Base-by-base conservation (phyloP, 345 rosid species). In the Tarenaya hassleriana region DNA sequence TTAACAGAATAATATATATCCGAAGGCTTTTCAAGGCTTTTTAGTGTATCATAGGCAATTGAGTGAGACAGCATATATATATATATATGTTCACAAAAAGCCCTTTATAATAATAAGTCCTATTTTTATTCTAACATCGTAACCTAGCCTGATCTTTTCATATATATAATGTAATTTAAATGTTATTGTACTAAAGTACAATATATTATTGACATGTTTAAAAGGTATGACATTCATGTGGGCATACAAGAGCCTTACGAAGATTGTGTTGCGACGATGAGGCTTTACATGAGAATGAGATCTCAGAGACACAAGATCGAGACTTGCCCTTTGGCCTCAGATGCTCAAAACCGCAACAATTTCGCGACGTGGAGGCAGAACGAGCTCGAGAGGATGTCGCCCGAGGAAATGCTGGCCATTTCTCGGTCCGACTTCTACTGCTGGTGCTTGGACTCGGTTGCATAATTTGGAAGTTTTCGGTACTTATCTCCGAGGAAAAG, bases 401-500 rank as follows among this genome's bases (percentile, higher is more conserved):
- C 98, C 1, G 73, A 84, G 19, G 87, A 78, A 39, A 54, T 86
- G 82, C 68, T 82, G 12, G 70, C 68, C 1, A 73, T 84, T 29
- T 86, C 96, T 43, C 82, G 82, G 58, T 84, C 96, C 4, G 96
- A 90, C 51, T 86, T 78, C 60, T 82, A 86, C 50, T 90, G 98
- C 18, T 90, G 98, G 98, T 90, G 96, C 67, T 56, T 90, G 67
- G 96, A 90, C 58, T 75, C 87, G 16, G 12, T 58, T 20, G 60
- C 38, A 51, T 66, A 34, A 45, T 5, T 41, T 31, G 38, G 35
- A 29, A 18, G 12, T 24, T 24, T 5, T n/a, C n/a, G n/a, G n/a
- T n/a, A n/a, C n/a, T n/a, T n/a, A n/a, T 5, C 2, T 24, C 5
- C 29, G 2, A 24, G 2, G 29, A 24, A 2, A 24, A 24, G 29